Percentiles rank a stretch among this genome's conserved stretches.
phyloP scores from a whole-genome alignment of 768 basidiomycete genomes.

The Terana coerulea region DNA sequence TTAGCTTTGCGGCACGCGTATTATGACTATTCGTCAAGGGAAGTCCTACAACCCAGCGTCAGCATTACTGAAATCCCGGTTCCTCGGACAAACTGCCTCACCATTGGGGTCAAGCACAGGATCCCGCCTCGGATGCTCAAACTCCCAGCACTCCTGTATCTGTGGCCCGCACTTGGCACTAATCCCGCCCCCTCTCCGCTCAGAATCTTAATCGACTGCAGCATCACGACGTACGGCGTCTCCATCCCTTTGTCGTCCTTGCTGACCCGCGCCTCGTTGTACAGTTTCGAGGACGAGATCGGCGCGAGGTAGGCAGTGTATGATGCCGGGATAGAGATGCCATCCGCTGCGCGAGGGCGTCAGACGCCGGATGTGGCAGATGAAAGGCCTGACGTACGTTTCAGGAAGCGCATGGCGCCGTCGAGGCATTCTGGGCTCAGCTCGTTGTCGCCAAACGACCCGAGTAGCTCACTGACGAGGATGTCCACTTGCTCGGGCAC shows the following conservation, averaged over 20 bases:
- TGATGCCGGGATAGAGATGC: conserved; percentile 94
- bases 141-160: conserved; percentile 96
- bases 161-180: conserved; percentile 72
- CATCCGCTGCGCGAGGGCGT: conserved; percentile 64
- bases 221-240: conserved; percentile 99
- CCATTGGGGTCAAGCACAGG: conserved; percentile 70
- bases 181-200: conserved; percentile 67
- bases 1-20: conserved; percentile 77
- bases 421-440: conserved; percentile 97
- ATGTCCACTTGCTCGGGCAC: conserved; percentile 90
- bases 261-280: conserved; percentile 69
- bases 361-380: too few species aligned
- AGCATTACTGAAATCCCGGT: background rate
- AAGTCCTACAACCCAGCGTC: conserved; percentile 50
- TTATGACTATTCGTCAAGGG: conserved; percentile 98
- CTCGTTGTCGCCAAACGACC: conserved; percentile 98
- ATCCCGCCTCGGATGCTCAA: conserved; percentile 88
- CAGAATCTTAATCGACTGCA: conserved; percentile 87
- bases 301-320: conserved; percentile 96
- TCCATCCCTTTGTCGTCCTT: conserved; percentile 75
- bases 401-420: conserved; percentile 90
- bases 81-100: conserved; percentile 25
- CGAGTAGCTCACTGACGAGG: conserved; percentile 91
- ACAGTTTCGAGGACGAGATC: conserved; percentile 89
- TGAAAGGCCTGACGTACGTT: conserved; percentile 51